Evolutionary conservation across 192 early-diverging fungal species (phyloP), one percentile per base, ranked within the genome.

Genomic region (Rhizophlyctis rosea): DNA sequence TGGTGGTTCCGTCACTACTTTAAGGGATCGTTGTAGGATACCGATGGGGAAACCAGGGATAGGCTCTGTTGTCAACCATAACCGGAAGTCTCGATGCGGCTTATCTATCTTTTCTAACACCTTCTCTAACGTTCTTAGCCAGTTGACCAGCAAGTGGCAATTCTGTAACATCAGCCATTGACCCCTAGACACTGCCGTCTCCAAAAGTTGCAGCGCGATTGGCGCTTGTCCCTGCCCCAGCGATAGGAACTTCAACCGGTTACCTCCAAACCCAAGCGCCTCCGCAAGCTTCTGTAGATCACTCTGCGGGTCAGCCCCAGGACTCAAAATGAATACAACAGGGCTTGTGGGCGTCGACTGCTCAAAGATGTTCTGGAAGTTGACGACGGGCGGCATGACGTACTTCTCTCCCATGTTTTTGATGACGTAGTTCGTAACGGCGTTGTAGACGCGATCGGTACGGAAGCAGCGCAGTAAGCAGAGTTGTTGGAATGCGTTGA

Each of bases 121-220:
- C 53, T 84, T 84, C 58, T 84, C 82, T 23, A 84, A 63, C 7
- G 67, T 71, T 4, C 78, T 66, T 23, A 84, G 58, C 82, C 82
- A 84, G 4, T 60, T 72, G 7, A 84, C 82, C 4, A 84, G 58
- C 27, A 84, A 62, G 51, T 84, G 82, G 59, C 82, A 84, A 64
- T 84, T 84, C 59, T 84, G 82, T 32, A 84, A 61, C 82, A 84
- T 84, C 29, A 84, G 71, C 82, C 82, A 84, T 59, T 84, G 82
- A 7, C 82, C 82, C 64, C 82, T 66, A 14, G 78, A 63, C 0
- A 82, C 82, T 18, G 82, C 82, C 29, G 80, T 80, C 68, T 84
- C 82, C n/a, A 84, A 72, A 23, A 84, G 66, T 63, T 84, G 82
- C 21, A 84, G 59, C 0, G 82, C 82, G 32, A 84, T 84, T 24